phyloP scores from a whole-genome alignment of 1,284 basidiomycete species.

The Naganishia liquefaciens region DNA sequence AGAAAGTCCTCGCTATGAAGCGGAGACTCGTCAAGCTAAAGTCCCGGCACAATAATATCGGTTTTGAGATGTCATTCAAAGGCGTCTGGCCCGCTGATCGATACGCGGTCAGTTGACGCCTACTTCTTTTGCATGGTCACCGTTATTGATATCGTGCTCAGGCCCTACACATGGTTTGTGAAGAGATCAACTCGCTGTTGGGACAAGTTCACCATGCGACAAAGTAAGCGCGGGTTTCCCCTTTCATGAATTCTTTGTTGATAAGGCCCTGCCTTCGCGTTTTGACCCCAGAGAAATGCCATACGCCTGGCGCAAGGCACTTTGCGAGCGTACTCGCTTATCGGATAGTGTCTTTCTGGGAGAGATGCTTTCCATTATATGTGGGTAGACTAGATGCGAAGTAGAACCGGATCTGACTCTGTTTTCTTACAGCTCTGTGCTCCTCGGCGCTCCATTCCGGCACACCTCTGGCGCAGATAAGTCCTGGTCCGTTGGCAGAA shows the following conservation, averaged over 20 bases:
- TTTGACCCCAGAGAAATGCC: slow-evolving; percentile 39
- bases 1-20: slow-evolving; percentile 41
- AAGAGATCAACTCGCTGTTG: slow-evolving; percentile 49
- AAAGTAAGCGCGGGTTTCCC: slow-evolving; percentile 30
- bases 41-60: slow-evolving; percentile 49
- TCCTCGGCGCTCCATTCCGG: slow-evolving; percentile 68
- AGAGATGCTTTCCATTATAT: slow-evolving; percentile 75
- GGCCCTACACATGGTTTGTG: slow-evolving; percentile 47
- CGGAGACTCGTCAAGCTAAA: slow-evolving; percentile 40
- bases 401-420: background rate
- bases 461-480: slow-evolving; percentile 77
- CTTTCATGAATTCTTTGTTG: slow-evolving; percentile 1
- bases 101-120: slow-evolving; percentile 42
- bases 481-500: slow-evolving; percentile 76
- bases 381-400: slow-evolving; percentile 54
- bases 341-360: slow-evolving; percentile 79
- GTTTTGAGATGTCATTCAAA: slow-evolving; percentile 50
- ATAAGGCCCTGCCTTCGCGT: background rate
- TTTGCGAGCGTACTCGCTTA: slow-evolving; percentile 72
- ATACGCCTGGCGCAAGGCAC: slow-evolving; percentile 67
- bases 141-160: slow-evolving; percentile 1
- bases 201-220: slow-evolving; percentile 53
- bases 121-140: background rate
- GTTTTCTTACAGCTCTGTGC: slow-evolving; percentile 44
- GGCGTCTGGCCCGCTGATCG: slow-evolving; percentile 50